Conservation (phyloP, 192 early-diverging fungal species). For the Linnemannia hyalina region DNA sequence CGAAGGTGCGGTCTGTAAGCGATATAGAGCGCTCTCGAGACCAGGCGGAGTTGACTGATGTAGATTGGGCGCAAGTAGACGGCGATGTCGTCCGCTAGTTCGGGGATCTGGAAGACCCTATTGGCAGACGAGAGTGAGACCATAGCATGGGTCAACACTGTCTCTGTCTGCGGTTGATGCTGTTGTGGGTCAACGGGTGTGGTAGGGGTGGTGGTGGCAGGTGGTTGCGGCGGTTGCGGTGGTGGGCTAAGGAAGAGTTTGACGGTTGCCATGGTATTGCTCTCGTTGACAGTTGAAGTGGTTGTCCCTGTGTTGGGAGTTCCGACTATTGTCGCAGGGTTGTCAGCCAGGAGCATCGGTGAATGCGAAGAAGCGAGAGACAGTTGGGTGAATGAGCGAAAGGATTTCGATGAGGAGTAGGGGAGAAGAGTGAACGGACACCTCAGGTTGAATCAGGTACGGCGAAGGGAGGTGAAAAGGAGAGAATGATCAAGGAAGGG, state of each 20-base stretch:
- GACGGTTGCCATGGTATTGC: neutral
- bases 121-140: constrained; percentile 2
- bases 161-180: too few relatives aligned
- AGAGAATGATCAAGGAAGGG: too few relatives aligned
- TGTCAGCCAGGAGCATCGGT: neutral
- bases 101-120: constrained; percentile 39
- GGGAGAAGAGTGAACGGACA: neutral
- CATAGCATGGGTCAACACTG: too few relatives aligned
- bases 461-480: too few relatives aligned
- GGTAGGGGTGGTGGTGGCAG: neutral
- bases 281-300: neutral
- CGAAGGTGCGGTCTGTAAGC: constrained; percentile 31
- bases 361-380: neutral
- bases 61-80: constrained; percentile 31
- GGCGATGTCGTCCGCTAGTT: constrained; percentile 32
- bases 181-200: neutral
- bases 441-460: neutral
- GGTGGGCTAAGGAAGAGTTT: neutral
- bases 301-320: neutral
- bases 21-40: constrained; percentile 25
- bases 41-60: constrained; percentile 27
- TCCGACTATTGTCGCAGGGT: neutral
- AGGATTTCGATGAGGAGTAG: neutral
- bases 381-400: neutral
- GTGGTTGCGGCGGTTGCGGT: neutral